These are phyloP conservation scores for Xerophyta viscosa DNA, from an alignment of 106 monocot genomes.

Conservation along the genomic window DNA sequence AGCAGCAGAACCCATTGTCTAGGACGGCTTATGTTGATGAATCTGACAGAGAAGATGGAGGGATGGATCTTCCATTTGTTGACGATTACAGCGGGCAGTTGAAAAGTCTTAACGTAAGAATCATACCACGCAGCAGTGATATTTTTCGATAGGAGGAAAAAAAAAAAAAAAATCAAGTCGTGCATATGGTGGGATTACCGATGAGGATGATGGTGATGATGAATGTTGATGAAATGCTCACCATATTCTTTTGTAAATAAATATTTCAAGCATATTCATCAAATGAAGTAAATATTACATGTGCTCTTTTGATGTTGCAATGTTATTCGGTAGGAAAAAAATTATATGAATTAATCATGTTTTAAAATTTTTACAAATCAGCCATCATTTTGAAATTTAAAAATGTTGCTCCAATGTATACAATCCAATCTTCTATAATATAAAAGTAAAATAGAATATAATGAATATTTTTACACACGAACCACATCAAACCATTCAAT, in stretches of 20 bases:
- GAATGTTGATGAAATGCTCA: neutral
- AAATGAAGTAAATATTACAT: neutral
- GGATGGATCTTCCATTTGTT: conserved; percentile 14
- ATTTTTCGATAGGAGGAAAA: conserved; percentile 26
- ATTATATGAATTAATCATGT: no score
- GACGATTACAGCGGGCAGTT: conserved; percentile 13
- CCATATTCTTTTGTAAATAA: conserved; percentile 10
- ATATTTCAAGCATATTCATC: neutral
- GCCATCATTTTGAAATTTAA: no score
- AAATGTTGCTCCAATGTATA: no score
- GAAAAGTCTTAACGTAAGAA: conserved; percentile 44
- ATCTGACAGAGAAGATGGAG: conserved; percentile 16
- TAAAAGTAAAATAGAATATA: no score
- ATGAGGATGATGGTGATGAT: neutral
- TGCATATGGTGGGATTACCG: neutral
- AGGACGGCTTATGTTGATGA: conserved; percentile 34
- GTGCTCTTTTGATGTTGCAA: no score
- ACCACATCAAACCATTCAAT: no score
- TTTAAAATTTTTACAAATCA: no score
- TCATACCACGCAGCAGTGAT: conserved; percentile 61
- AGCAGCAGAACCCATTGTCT: conserved; percentile 7
- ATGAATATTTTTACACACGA: no score
- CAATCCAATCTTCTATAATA: no score
- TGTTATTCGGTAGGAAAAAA: no score
- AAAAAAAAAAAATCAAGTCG: no score